Evolutionary conservation across 2,329 filamentous ascomycete species (phyloP), one percentile per base, ranked within the genome.

Genomic region (Cladosporium sp.): DNA sequence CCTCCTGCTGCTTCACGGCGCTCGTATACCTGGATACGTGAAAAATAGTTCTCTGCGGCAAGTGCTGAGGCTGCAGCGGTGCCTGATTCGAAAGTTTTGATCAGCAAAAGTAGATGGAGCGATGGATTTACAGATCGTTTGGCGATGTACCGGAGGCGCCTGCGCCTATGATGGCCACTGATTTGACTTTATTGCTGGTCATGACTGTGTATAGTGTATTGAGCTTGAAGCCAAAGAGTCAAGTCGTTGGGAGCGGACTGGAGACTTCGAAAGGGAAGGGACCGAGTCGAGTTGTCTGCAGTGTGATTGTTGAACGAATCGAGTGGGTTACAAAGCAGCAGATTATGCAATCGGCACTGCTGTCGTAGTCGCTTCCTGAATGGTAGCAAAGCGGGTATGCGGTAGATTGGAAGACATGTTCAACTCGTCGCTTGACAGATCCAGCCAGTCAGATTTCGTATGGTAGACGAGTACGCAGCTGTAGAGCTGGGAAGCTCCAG

Each of bases 21-120:
- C 54, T 69, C 68, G 41, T 68, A 69, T 2, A 69, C 64, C 36
- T 58, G 61, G 27, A 69, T 68, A 2, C 47, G 55, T 38, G 65
- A 61, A 47, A 68, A 69, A 43, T 53, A 56, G 29, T 64, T 59
- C 50, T 69, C 68, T 22, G 67, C 57, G n/a, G 59, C 55, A 19
- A 69, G 60, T 24, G 67, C 67, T 41, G 64, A 64, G 3, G 68
- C 66, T 13, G 64, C 56, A 9, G 61, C 63, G 2, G 66, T 65
- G 37, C 67, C 65, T 68, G 40, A 22, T 15, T 34, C 27, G 47
- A 43, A 29, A 3, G 39, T 41, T 11, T 41, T 27, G 7, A 57
- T 58, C 41, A 56, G 49, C 18, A 17, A n/a, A 32, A 22, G 17
- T 8, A 7, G 7, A 29, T 15, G 29, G 9, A 24, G 24, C 17